Conservation (phyloP, 1,284 basidiomycete genomes). For the Apiotrichum sp. region DNA sequence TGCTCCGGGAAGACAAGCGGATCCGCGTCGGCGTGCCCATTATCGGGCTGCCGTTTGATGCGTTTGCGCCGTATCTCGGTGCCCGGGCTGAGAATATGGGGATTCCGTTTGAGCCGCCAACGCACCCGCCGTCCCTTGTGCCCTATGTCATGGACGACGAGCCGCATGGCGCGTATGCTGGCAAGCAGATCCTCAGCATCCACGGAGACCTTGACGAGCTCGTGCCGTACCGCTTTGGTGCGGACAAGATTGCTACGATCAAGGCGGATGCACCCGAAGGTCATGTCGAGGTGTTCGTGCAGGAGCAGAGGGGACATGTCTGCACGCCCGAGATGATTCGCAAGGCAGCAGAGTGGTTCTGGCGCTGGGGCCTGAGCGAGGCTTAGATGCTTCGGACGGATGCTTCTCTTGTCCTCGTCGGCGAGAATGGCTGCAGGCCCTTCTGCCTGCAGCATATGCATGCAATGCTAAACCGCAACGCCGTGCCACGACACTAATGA, state of each 20-base stretch:
- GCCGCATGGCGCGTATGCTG: slow-evolving; percentile 54
- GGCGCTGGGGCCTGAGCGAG: slow-evolving; percentile 34
- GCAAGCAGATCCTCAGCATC: slow-evolving; percentile 64
- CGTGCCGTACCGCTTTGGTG: slow-evolving; percentile 34
- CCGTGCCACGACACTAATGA: not conserved
- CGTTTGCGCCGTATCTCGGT: slow-evolving; percentile 53
- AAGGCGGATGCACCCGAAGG: slow-evolving; percentile 8
- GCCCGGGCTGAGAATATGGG: slow-evolving; percentile 53
- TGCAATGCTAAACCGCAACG: slow-evolving; percentile 1
- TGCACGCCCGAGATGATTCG: slow-evolving; percentile 45
- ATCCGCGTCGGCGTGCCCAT: slow-evolving; percentile 65
- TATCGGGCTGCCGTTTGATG: slow-evolving; percentile 70
- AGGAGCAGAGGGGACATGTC: slow-evolving; percentile 45
- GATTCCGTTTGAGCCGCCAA: slow-evolving; percentile 53
- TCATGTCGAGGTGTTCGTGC: slow-evolving; percentile 38
- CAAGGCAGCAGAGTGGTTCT: slow-evolving; percentile 43
- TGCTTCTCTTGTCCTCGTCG: too few species aligned
- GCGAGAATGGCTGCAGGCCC: too few species aligned
- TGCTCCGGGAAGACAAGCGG: slow-evolving; percentile 55
- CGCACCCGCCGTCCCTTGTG: slow-evolving; percentile 57
- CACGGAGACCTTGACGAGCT: slow-evolving; percentile 51
- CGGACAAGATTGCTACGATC: slow-evolving; percentile 35
- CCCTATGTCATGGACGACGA: slow-evolving; percentile 51
- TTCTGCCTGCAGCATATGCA: not conserved
- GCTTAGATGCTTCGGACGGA: not conserved